Evolutionary conservation across 345 rosid species (phyloP), one percentile per base, ranked within the genome.

Genomic region (Microthlaspi erraticum): DNA sequence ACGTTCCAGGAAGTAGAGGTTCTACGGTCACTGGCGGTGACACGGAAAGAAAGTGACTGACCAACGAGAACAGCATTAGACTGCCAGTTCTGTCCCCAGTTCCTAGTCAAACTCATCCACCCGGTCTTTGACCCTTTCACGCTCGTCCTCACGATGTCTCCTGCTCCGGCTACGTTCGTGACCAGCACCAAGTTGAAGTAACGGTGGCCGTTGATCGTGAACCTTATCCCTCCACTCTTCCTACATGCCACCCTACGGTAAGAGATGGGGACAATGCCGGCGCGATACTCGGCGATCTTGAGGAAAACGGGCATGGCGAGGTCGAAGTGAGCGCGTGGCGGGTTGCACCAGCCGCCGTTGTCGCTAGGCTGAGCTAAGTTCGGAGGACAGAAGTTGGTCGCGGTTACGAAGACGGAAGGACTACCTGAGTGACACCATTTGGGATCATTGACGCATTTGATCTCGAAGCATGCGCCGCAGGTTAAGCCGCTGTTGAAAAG

Each of bases 331-430:
- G 78, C 67, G 0, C 92, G 88, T 38, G 96, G 96, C 14, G 96
- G 96, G 65, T 89, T 89, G 72, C 96, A 89, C 93, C 96, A 89
- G 3, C 96, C 96, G 8, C 96, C 96, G 75, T 89, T 77, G 79
- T 89, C 92, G 44, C 75, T 78, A 52, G 78, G 71, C 5, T 59
- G 75, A 5, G 81, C 81, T 1, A 66, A 71, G 74, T 81, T 85
- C 2, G 93, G 91, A 3, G 91, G 93, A 66, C 93, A 84, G 50
- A 83, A 88, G 81, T 88, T 88, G 37, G 93, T 88, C 31, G 91
- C 89, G 7, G 93, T 88, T 23, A 88, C 53, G 32, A 88, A 42
- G 60, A 88, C 85, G 18, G 93, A 86, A 6, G 91, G 93, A 58
- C 63, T 83, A 1, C 93, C 87, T 0, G 87, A 68, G 58, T 83